phyloP scores from a whole-genome alignment of 306 rosid species.

The Glycine soja region DNA sequence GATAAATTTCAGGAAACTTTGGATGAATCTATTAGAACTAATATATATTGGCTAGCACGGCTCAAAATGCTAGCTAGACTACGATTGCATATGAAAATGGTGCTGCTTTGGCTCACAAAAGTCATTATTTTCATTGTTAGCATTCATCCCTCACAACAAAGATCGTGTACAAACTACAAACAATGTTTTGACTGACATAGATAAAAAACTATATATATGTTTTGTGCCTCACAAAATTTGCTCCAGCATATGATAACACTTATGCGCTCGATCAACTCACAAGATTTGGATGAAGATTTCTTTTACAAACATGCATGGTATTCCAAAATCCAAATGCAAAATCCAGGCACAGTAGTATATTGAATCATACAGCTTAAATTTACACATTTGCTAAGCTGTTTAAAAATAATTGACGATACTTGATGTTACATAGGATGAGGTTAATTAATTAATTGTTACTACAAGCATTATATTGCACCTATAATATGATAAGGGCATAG shows the following conservation, averaged over 20 bases:
- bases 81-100: neutral
- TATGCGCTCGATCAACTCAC: no score
- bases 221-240: no score
- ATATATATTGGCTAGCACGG: no score
- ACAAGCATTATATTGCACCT: neutral
- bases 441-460: neutral
- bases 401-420: no score
- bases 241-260: no score
- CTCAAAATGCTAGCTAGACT: neutral
- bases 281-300: neutral
- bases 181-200: no score
- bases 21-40: no score
- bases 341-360: no score
- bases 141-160: neutral
- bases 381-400: neutral
- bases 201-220: no score
- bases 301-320: neutral
- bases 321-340: no score
- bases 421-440: neutral
- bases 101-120: neutral
- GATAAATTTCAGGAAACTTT: neutral
- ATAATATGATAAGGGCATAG: neutral
- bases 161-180: neutral
- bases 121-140: neutral
- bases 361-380: neutral